Evolutionary conservation across 1,284 basidiomycete genomes (phyloP).

Genomic region (Irpex lacteus): DNA sequence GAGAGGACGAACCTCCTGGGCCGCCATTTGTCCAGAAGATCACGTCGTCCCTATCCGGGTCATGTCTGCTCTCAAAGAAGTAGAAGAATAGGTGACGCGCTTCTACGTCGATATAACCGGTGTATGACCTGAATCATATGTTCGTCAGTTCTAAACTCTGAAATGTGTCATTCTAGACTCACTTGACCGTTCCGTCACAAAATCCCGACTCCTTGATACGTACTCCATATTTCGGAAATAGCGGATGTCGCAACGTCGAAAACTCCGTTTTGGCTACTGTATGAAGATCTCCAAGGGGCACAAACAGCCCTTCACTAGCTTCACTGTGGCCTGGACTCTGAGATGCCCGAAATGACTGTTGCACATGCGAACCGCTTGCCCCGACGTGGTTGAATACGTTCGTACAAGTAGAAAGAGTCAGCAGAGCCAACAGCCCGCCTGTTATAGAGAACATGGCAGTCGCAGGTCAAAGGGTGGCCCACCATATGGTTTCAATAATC

Average conservation of each 20-base stretch:
- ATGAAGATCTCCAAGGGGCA: constrained; percentile 39
- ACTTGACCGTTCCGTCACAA: constrained; percentile 25
- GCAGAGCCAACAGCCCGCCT: neutral
- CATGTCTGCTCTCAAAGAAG: constrained; percentile 72
- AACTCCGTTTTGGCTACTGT: constrained; percentile 38
- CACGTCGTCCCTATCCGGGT: constrained; percentile 65
- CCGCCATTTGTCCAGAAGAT: constrained; percentile 68
- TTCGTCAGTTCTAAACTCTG: neutral
- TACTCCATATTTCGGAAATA: constrained; percentile 52
- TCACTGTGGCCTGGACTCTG: neutral
- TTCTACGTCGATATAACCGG: constrained; percentile 20
- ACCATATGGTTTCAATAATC: neutral
- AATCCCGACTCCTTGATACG: constrained; percentile 42
- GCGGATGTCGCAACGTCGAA: constrained; percentile 48
- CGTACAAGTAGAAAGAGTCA: neutral
- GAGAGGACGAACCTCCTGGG: constrained; percentile 46
- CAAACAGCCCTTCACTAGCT: constrained; percentile 38
- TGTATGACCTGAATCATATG: constrained; percentile 13
- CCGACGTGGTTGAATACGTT: neutral
- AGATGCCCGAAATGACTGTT: neutral
- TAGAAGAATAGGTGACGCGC: constrained; percentile 71
- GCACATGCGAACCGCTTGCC: neutral
- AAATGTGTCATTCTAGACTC: constrained; percentile 23
- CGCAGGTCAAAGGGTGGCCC: neutral
- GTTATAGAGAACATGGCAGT: neutral